Base-by-base conservation (phyloP, 2,329 filamentous ascomycete species). In the Dendryphion nanum region DNA sequence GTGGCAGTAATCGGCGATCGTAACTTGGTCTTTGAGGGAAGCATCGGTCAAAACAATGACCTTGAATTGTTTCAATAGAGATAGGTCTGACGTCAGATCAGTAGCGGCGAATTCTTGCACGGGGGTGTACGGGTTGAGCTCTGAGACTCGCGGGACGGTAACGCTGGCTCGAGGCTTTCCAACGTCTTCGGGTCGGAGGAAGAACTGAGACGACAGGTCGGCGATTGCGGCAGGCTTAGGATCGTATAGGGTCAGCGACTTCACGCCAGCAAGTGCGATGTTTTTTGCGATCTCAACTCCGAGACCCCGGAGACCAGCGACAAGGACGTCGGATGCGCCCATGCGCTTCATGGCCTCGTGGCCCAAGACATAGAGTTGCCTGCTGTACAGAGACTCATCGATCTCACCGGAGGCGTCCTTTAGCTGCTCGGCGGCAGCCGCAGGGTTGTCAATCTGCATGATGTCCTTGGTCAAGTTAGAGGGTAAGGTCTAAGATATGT, bases 241-340 rank as follows among this genome's bases (percentile, higher is more conserved):
- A 64, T 98, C 93, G 74, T 89, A 88, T 38, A 98, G 79, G 2
- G 91, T 93, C 53, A 98, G 74, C 61, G 90, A 96, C 78, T 98
- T 98, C 71, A 98, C 93, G 66, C 93, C 93, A 55, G 93, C 93
- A 55, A 98, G 83, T 43, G 93, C 93, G 60, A 98, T 89, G 61
- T 98, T 98, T 79, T 98, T 98, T 61, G 93, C 91, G 57, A 98
- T 93, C 71, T 98, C 93, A 39, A 96, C 91, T 73, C 93, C 93
- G 28, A 98, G 79, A 35, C 93, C 93, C 67, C 93, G 91, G 52
- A 97, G 75, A 48, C 93, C 93, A 46, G 91, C 86, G 40, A 98
- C 78, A 37, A 98, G 85, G 43, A 98, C 81, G 63, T 97, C 94
- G 38, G 93, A 97, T 45, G 89, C 87, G 60, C 90, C 82, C 93